Conservation (phyloP, 352 stramenopile genomes). For the Phytophthora agathidicida region DNA sequence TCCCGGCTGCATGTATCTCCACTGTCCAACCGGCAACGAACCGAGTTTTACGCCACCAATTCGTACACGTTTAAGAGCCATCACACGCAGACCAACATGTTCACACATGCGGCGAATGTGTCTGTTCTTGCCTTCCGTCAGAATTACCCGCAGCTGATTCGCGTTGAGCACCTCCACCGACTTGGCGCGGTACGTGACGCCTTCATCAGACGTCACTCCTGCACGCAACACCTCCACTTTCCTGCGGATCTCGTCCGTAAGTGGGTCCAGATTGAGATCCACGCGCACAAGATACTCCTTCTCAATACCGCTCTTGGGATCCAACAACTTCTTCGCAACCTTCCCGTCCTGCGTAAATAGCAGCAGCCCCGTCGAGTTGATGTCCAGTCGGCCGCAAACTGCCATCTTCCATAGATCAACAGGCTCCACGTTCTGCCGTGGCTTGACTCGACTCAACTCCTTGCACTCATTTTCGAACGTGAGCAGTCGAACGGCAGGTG, state of each 20-base stretch:
- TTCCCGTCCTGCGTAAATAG: slow-evolving; percentile 84
- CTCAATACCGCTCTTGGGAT: slow-evolving; percentile 72
- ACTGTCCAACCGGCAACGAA: slow-evolving; percentile 71
- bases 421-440: slow-evolving; percentile 52
- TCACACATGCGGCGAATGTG: slow-evolving; percentile 97
- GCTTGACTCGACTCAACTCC: slow-evolving; percentile 59
- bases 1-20: slow-evolving; percentile 79
- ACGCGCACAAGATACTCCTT: slow-evolving; percentile 90
- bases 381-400: slow-evolving; percentile 78
- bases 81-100: slow-evolving; percentile 88
- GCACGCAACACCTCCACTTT: slow-evolving; percentile 51
- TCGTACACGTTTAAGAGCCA: slow-evolving; percentile 90
- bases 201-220: slow-evolving; percentile 63
- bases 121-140: slow-evolving; percentile 96
- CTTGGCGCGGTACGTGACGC: slow-evolving; percentile 77
- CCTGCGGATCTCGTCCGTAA: slow-evolving; percentile 33
- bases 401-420: slow-evolving; percentile 79
- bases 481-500: slow-evolving; percentile 76
- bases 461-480: slow-evolving; percentile 78
- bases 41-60: slow-evolving; percentile 91
- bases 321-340: slow-evolving; percentile 79
- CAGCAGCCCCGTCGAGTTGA: slow-evolving; percentile 85
- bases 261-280: slow-evolving; percentile 55
- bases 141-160: slow-evolving; percentile 85
- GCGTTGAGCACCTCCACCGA: slow-evolving; percentile 81